Evolutionary conservation across 2,329 filamentous ascomycete species (phyloP).

Genomic region (Pyricularia sp.): DNA sequence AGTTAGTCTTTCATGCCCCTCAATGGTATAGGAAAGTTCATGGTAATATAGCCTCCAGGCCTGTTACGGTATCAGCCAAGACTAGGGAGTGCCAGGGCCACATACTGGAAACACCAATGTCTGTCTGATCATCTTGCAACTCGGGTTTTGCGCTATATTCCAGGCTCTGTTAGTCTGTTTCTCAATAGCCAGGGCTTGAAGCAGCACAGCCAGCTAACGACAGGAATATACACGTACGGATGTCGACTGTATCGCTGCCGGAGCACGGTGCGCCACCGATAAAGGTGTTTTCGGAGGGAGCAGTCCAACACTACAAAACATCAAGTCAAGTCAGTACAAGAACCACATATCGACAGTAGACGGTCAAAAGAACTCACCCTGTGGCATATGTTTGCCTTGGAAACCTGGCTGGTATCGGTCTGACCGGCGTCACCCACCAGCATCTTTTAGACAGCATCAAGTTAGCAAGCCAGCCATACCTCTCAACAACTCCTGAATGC

Average conservation of each 20-base stretch:
- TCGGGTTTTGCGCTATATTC: slow-evolving; percentile 22
- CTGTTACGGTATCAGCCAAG: too few relatives aligned
- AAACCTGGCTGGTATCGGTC: slow-evolving; percentile 27
- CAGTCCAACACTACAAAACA: slow-evolving; percentile 29
- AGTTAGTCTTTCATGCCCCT: not conserved
- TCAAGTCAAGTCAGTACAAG: not conserved
- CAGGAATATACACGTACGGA: slow-evolving; percentile 17
- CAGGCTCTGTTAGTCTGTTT: not conserved
- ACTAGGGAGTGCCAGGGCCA: not conserved
- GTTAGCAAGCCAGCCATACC: not conserved
- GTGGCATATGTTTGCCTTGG: slow-evolving; percentile 36
- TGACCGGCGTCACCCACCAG: slow-evolving; percentile 31
- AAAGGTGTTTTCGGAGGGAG: slow-evolving; percentile 34
- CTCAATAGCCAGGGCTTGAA: not conserved
- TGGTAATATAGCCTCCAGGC: too few relatives aligned
- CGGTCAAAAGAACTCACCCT: slow-evolving; percentile 6
- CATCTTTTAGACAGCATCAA: slow-evolving; percentile 18
- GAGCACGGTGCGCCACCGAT: slow-evolving; percentile 39
- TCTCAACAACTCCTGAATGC: too few relatives aligned
- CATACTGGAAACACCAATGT: slow-evolving; percentile 37
- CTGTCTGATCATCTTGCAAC: slow-evolving; percentile 43
- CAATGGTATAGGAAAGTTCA: too few relatives aligned
- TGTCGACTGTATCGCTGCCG: slow-evolving; percentile 38
- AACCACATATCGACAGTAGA: too few relatives aligned
- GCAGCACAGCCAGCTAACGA: not conserved